phyloP scores from a whole-genome alignment of 257 asterid genomes.

The Nemophila menziesii region DNA sequence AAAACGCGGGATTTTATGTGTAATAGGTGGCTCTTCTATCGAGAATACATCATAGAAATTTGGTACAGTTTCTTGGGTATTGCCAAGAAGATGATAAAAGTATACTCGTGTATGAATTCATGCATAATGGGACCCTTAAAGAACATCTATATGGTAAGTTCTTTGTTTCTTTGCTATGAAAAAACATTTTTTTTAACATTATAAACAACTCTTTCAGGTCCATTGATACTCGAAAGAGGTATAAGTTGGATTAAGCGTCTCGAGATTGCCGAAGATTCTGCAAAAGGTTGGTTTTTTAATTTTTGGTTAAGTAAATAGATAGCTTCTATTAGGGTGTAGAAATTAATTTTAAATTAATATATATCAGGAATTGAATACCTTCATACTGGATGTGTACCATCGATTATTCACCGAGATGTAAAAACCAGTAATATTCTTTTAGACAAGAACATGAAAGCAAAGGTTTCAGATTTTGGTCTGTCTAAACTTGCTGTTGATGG shows the following conservation, averaged over 20 bases:
- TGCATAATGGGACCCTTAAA: slow-evolving; percentile 93
- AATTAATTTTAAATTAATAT: slow-evolving; percentile 1
- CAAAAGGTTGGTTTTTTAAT: slow-evolving; percentile 54
- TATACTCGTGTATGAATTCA: slow-evolving; percentile 86
- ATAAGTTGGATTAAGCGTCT: slow-evolving; percentile 86
- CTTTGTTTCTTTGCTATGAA: neutral
- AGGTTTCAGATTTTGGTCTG: slow-evolving; percentile 98
- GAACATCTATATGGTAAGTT: slow-evolving; percentile 76
- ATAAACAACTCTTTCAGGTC: slow-evolving; percentile 33
- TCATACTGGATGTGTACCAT: slow-evolving; percentile 94
- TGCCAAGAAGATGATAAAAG: slow-evolving; percentile 94
- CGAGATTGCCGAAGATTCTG: slow-evolving; percentile 97
- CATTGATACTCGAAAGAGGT: slow-evolving; percentile 49
- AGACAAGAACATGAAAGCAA: slow-evolving; percentile 84
- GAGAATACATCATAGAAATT: slow-evolving; percentile 94
- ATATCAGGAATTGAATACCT: slow-evolving; percentile 92
- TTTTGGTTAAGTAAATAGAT: slow-evolving; percentile 3
- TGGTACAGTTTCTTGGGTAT: slow-evolving; percentile 88
- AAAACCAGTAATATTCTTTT: slow-evolving; percentile 96
- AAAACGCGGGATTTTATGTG: too few relatives aligned
- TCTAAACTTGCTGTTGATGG: slow-evolving; percentile 94
- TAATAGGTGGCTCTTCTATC: slow-evolving; percentile 93
- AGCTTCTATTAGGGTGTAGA: neutral
- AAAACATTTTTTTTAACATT: slow-evolving; percentile 1
- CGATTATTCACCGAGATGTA: slow-evolving; percentile 87